Evolutionary conservation across 495 filamentous ascomycete species (phyloP).

Genomic region (Rostrohypoxylon terebratum): DNA sequence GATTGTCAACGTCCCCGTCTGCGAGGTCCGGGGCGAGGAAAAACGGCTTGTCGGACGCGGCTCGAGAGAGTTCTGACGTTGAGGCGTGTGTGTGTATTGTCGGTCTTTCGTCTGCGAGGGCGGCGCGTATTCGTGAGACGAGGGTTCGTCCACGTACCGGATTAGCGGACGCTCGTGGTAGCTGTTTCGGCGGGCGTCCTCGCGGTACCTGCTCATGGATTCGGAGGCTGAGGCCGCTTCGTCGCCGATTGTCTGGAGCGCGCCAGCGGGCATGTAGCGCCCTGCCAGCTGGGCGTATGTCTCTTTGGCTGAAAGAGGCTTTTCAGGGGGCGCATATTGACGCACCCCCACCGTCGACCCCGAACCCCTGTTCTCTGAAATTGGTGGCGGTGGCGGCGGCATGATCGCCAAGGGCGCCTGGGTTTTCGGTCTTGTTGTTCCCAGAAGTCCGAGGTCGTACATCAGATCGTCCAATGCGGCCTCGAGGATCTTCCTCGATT

Average conservation of each 20-base stretch:
- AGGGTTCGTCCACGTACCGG: not conserved
- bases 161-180: not conserved
- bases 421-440: constrained; percentile 13
- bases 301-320: not conserved
- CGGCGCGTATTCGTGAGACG: not conserved
- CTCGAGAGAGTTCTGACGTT: not conserved
- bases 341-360: not conserved
- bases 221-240: not conserved
- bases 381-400: constrained; percentile 14
- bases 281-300: not conserved
- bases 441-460: constrained; percentile 39
- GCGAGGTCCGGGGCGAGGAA: constrained; percentile 1
- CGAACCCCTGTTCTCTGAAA: not conserved
- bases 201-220: not conserved
- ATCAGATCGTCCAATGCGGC: constrained; percentile 45
- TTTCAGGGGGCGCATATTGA: constrained; percentile 9
- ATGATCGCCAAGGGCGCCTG: constrained; percentile 10
- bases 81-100: not conserved
- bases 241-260: not conserved
- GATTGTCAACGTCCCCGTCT: not conserved
- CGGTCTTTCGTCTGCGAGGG: not conserved
- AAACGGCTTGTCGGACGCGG: not conserved
- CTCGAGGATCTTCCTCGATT: constrained; percentile 44
- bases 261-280: not conserved
- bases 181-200: not conserved